These are phyloP conservation scores for Alloteropsis semialata DNA, from an alignment of 176 grass and related monocot species.

Conservation along the genomic window DNA sequence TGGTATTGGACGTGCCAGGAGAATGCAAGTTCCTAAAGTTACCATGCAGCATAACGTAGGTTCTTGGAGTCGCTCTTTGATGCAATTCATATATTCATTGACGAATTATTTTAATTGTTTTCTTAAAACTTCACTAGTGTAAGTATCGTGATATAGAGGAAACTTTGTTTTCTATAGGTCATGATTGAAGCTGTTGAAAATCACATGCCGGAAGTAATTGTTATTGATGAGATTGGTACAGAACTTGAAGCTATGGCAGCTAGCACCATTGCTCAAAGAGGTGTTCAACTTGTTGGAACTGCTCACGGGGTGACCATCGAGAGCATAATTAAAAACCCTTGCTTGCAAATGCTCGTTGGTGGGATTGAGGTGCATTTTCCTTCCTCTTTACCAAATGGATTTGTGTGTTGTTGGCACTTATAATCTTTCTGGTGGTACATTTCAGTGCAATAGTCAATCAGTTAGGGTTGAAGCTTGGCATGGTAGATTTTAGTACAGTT, in stretches of 20 bases:
- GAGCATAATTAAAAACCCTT: constrained; percentile 96
- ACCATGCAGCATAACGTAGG: constrained; percentile 93
- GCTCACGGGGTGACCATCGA: constrained; percentile 97
- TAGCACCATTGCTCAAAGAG: constrained; percentile 98
- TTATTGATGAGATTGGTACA: constrained; percentile 98
- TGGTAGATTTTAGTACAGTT: neutral
- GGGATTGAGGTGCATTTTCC: constrained; percentile 79
- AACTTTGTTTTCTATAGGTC: constrained; percentile 44
- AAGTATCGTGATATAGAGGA: neutral
- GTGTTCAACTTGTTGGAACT: constrained; percentile 95
- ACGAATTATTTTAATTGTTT: neutral
- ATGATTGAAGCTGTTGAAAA: constrained; percentile 99
- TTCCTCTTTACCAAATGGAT: neutral
- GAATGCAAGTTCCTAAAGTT: constrained; percentile 99
- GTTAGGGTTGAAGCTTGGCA: neutral
- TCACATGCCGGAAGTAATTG: constrained; percentile 99
- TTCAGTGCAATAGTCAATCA: neutral
- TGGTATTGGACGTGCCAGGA: constrained; percentile 86
- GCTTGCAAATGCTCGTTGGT: constrained; percentile 92
- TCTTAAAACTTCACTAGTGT: neutral
- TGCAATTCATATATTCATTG: constrained; percentile 5
- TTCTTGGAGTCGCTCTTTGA: constrained; percentile 18
- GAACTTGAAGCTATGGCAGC: constrained; percentile 96
- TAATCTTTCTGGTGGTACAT: constrained; percentile 2
- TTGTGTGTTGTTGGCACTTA: constrained; percentile 5